Base-by-base conservation (phyloP, 371 early-diverging fungal species). In the Thermomucor indicae-seudaticae region DNA sequence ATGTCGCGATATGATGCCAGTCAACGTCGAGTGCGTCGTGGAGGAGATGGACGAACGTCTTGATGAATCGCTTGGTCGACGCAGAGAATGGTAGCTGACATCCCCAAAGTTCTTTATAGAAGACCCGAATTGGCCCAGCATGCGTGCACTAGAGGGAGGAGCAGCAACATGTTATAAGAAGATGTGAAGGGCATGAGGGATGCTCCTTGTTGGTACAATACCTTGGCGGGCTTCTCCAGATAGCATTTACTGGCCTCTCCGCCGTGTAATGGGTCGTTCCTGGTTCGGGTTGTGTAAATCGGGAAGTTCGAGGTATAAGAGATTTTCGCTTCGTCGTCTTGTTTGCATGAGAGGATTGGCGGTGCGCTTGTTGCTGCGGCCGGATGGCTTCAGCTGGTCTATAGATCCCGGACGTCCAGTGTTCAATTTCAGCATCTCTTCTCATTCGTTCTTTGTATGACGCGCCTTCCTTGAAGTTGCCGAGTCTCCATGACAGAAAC, bases 401-500 rank as follows among this genome's bases (percentile, higher is more conserved):
- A 39, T 78, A 61, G 51, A 78, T 78, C 19, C 67, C 75, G 1
- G 70, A 58, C 30, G 77, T 72, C 83, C 85, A 85, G 27, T 67
- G 63, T 48, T 85, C 85, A 23, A 85, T 80, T 51, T 79, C 76
- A 30, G 59, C 68, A 24, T 72, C 67, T 28, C 82, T 74, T 39
- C 67, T 58, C 67, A 78, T 78, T 19, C 80, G 68, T 12, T 79
- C 80, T 28, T 80, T 70, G 51, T 76, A 59, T 27, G 72, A 55
- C 48, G 46, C 24, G 45, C 67, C 67, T 66, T 79, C 77, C 37
- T 69, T 64, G 34, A 70, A 66, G 37, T 79, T 85, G 39, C 82
- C 87, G 34, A 83, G 61, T 30, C 80, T 71, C 63, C 79, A 81
- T 0, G 79, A 73, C 42, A 89, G 58, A 31, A 85, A 78, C 87